These are phyloP conservation scores for Polyporus arcularius DNA, from an alignment of 768 basidiomycete genomes.

Conservation along the genomic window DNA sequence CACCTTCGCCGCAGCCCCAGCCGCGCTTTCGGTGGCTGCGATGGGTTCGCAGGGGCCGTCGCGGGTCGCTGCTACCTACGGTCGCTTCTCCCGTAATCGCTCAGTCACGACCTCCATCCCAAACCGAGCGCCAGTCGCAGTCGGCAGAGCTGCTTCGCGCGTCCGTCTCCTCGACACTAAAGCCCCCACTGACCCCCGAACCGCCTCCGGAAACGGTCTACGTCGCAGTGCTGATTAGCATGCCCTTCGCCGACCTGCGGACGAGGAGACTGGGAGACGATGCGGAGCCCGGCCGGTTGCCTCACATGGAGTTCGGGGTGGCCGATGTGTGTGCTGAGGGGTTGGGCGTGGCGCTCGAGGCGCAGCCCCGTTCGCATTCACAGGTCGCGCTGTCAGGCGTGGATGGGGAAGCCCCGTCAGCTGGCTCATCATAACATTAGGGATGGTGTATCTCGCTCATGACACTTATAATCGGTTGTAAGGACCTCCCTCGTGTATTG, in stretches of 20 bases:
- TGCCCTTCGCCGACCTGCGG: constrained; percentile 22
- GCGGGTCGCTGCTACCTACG: background rate
- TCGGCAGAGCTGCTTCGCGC: background rate
- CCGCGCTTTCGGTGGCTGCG: constrained; percentile 5
- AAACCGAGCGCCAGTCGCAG: background rate
- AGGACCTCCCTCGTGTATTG: no score
- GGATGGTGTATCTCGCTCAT: no score
- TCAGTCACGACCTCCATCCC: background rate
- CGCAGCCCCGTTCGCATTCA: no score
- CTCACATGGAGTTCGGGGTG: constrained; percentile 27
- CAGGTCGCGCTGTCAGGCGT: no score
- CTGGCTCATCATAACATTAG: no score
- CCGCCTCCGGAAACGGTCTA: constrained; percentile 6
- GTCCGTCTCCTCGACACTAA: background rate
- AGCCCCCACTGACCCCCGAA: constrained; percentile 1
- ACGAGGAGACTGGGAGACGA: constrained; percentile 10
- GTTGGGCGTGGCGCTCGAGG: background rate
- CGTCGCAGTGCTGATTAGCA: constrained; percentile 26
- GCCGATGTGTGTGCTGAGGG: constrained; percentile 19
- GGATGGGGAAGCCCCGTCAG: no score
- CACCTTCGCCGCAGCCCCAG: background rate
- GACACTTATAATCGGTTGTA: no score
- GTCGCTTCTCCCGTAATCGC: background rate
- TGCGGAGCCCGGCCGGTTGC: constrained; percentile 17
- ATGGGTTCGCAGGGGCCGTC: constrained; percentile 2